Conservation (phyloP, 257 asterid genomes). For the Coffea eugenioides region DNA sequence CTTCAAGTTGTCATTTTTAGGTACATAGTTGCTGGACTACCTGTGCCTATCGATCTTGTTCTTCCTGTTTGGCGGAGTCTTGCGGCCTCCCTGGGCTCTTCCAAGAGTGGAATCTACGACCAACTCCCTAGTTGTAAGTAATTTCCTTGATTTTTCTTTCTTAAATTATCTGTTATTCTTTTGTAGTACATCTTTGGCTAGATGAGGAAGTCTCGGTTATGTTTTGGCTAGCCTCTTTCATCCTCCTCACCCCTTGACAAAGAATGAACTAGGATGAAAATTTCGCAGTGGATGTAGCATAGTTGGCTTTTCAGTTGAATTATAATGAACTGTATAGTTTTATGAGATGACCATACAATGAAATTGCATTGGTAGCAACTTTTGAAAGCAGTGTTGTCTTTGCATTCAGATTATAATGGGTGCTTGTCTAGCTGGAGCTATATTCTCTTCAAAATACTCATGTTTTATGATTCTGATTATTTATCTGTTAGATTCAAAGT, state of each 20-base stretch:
- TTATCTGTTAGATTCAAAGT: not conserved
- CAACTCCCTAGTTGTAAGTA: slow-evolving; percentile 43
- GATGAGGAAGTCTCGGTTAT: not conserved
- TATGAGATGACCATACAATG: not conserved
- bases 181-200: not conserved
- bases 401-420: not conserved
- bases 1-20: slow-evolving; percentile 40
- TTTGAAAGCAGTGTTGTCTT: not conserved
- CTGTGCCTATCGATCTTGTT: slow-evolving; percentile 40
- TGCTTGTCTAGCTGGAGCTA: not conserved
- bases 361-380: not conserved
- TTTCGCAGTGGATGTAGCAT: not conserved
- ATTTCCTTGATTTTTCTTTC: not conserved
- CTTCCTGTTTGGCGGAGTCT: slow-evolving; percentile 45
- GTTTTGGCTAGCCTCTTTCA: not conserved
- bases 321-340: not conserved
- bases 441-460: not conserved
- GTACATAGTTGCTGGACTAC: slow-evolving; percentile 34
- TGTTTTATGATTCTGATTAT: not conserved
- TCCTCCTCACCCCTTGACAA: not conserved
- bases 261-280: not conserved
- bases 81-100: slow-evolving; percentile 29
- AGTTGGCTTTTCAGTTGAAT: not conserved
- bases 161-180: not conserved
- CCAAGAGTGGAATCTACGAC: slow-evolving; percentile 20